Evolutionary conservation across 768 basidiomycete species (phyloP), one percentile per base, ranked within the genome.

Genomic region (Termitomyces sp.): DNA sequence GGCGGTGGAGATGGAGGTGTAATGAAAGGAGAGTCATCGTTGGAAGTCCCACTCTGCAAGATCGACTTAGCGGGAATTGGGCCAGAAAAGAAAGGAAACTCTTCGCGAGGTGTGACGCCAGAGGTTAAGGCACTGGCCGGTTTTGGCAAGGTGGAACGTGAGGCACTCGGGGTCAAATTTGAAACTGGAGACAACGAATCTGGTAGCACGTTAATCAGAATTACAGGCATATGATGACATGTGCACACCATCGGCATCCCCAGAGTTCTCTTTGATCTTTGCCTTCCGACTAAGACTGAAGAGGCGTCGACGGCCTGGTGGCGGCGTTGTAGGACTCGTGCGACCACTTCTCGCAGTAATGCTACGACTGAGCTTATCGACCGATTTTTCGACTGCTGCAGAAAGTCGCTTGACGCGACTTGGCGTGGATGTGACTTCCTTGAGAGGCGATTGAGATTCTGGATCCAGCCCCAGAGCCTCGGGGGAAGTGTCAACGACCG

Each of bases 1-100:
- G 75, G 69, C 16, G 80, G 79, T 4, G 91, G 89, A 12, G 89
- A 91, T 14, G 81, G 87, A 34, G 91, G 90, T 5, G 80, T 79
- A 57, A 92, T 88, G 66, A 93, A 91, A 5, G 78, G 78, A 43
- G 76, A 78, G 55, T 79, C 77, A 49, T 77, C 75, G 40, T 64
- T 66, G 9, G 65, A 61, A 24, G 57, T 27, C 47, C 46, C 47
- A 22, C 59, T 22, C 24, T 37, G 47, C 7, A 39, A 33, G 18
- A 49, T 43, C 20, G 59, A 50, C 27, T 57, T 61, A 1, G 48
- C 48, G 7, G 59, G 61, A 36, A 48, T 55, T 14, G 64, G 66
- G 33, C 72, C 68, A 7, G 68, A n/a, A 33, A 62, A 37, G 37
- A 57, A 54, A 51, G 85, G 83, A 16, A 82, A 83, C 46, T 85